A percentile compares a stretch with the other conserved stretches of the same genome.
Evolutionary conservation across 2,329 filamentous ascomycete genomes (phyloP).

Genomic region (Juglanconis oblonga): DNA sequence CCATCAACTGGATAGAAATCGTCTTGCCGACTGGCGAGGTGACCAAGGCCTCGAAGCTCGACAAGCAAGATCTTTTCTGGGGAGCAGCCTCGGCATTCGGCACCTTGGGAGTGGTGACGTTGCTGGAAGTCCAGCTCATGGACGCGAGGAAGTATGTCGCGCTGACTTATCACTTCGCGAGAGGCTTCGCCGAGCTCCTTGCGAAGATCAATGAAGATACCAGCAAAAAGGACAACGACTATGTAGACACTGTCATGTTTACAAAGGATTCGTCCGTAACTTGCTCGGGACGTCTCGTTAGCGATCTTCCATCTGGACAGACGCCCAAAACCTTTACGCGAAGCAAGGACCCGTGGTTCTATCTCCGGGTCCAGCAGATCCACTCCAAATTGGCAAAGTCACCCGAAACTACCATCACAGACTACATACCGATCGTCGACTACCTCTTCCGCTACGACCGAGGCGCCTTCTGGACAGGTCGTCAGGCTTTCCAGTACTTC

Average conservation of each 20-base stretch:
- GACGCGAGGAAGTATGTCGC: conserved; percentile 54
- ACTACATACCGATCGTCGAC: conserved; percentile 57
- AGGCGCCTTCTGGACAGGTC: conserved; percentile 66
- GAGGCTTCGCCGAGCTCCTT: conserved; percentile 41
- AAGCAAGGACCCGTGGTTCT: conserved; percentile 68
- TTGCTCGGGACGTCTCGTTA: conserved; percentile 56
- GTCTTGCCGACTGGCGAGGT: conserved; percentile 58
- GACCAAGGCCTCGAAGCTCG: conserved; percentile 41
- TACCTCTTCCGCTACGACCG: conserved; percentile 72
- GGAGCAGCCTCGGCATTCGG: conserved; percentile 59
- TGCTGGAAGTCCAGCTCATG: conserved; percentile 56
- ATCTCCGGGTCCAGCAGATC: conserved; percentile 59
- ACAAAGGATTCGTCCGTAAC: conserved; percentile 53
- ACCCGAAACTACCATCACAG: conserved; percentile 18
- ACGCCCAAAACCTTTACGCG: conserved; percentile 50
- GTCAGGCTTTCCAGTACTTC: conserved; percentile 63
- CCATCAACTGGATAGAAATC: conserved; percentile 60
- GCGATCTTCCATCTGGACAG: conserved; percentile 37
- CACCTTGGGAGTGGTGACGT: conserved; percentile 58
- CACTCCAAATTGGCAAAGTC: conserved; percentile 26
- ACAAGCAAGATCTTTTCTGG: conserved; percentile 54
- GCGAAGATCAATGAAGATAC: conserved; percentile 34
- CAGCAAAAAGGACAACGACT: conserved; percentile 48
- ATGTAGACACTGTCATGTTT: conserved; percentile 68
- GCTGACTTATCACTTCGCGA: conserved; percentile 48